A percentile compares a stretch with the other conserved stretches of the same genome.
phyloP scores from a whole-genome alignment of 1,284 basidiomycete species.

The Cryptococcus amylolentus region DNA sequence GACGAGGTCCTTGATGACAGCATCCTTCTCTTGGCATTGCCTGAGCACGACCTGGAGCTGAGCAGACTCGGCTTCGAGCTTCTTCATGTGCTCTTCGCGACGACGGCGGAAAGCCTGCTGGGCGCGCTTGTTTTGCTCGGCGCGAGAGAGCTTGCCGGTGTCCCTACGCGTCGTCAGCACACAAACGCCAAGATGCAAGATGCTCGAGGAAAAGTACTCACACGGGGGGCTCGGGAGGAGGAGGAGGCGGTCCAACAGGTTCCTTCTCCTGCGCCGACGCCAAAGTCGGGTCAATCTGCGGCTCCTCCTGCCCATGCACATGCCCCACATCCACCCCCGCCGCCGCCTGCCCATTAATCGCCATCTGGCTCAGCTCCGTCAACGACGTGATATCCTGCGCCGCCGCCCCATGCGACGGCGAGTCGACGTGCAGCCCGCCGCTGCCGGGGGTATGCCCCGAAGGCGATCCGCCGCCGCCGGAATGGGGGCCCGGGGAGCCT shows the following conservation, averaged over 20 bases:
- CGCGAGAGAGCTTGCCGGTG: conserved; percentile 24
- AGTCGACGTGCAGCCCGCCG: background rate
- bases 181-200: background rate
- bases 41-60: conserved; percentile 23
- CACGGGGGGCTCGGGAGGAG: background rate
- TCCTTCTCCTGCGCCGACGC: background rate
- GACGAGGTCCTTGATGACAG: conserved; percentile 24
- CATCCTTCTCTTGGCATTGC: conserved; percentile 29
- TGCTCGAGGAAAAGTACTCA: background rate
- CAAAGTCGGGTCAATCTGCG: conserved; percentile 1
- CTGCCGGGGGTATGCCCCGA: background rate
- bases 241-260: background rate
- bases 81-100: conserved; percentile 47
- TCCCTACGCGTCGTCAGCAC: background rate
- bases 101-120: conserved; percentile 46
- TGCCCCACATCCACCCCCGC: background rate
- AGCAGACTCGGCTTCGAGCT: conserved; percentile 36
- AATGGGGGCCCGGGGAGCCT: background rate
- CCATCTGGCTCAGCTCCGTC: conserved; percentile 15
- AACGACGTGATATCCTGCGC: conserved; percentile 9
- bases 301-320: background rate
- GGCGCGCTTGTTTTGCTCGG: conserved; percentile 48
- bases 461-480: too few relatives aligned
- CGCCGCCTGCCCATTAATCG: background rate
- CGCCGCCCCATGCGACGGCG: background rate